phyloP scores from a whole-genome alignment of 257 asterid species.

The Salvia miltiorrhiza region DNA sequence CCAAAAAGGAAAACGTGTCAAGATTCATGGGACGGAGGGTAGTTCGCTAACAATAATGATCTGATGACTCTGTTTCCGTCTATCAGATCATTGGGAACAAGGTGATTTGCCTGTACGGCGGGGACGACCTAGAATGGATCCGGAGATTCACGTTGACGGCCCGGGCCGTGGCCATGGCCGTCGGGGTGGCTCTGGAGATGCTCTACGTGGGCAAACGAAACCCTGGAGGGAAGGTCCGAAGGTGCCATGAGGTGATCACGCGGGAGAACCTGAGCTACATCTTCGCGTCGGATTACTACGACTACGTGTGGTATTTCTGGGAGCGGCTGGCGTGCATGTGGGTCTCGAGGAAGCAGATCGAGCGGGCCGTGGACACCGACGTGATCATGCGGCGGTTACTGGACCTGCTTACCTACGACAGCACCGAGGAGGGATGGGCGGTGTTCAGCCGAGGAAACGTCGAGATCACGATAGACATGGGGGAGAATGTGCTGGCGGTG shows the following conservation, averaged over 20 bases:
- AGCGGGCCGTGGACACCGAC: conserved; percentile 52
- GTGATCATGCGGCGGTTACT: conserved; percentile 59
- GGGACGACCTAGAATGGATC: conserved; percentile 87
- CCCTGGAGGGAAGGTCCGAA: conserved; percentile 55
- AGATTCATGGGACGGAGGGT: no score
- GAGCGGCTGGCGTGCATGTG: conserved; percentile 87
- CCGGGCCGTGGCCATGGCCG: conserved; percentile 35
- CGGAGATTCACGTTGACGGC: conserved; percentile 50
- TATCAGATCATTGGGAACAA: conserved; percentile 48
- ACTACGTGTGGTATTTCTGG: conserved; percentile 86
- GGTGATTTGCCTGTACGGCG: conserved; percentile 84
- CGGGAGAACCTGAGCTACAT: conserved; percentile 58
- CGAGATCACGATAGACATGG: conserved; percentile 56
- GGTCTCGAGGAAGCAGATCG: conserved; percentile 76
- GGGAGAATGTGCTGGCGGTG: conserved; percentile 37
- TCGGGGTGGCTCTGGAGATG: conserved; percentile 58
- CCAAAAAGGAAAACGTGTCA: no score
- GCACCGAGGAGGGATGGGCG: conserved; percentile 85
- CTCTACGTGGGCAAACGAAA: conserved; percentile 79
- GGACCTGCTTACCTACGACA: conserved; percentile 62
- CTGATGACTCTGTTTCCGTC: no score
- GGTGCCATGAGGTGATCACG: conserved; percentile 54
- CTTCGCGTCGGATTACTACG: conserved; percentile 47
- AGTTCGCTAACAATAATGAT: no score
- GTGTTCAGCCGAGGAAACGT: conserved; percentile 54